A percentile compares a stretch with the other conserved stretches of the same genome.
These are phyloP conservation scores for Dendrocalamus latiflorus DNA, from an alignment of 202 grass and related monocot genomes.

Conservation along the genomic window DNA sequence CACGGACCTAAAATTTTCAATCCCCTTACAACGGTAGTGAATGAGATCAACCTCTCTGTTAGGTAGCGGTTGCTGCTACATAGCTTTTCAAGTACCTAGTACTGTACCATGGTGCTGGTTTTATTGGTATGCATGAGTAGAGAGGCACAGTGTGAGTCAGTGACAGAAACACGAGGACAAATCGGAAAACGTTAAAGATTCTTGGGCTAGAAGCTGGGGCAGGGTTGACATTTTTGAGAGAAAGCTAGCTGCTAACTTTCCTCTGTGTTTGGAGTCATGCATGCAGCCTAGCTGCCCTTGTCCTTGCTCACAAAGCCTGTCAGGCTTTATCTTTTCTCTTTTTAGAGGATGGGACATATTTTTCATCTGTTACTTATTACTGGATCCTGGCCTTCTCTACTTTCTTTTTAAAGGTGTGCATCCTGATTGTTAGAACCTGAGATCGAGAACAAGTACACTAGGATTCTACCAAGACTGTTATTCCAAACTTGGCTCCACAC, in stretches of 20 bases:
- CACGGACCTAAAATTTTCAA: not conserved
- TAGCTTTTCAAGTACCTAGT: conserved; percentile 18
- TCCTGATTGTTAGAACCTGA: not conserved
- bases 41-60: not conserved
- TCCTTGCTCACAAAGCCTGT: conserved; percentile 32
- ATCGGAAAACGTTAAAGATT: conserved; percentile 28
- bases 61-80: not conserved
- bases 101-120: conserved; percentile 22
- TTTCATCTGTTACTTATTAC: not conserved
- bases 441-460: not conserved
- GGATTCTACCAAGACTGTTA: not conserved
- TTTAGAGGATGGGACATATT: not conserved
- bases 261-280: conserved; percentile 24
- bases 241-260: conserved; percentile 28
- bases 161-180: conserved; percentile 35
- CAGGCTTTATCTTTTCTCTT: not conserved
- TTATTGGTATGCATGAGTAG: conserved; percentile 17
- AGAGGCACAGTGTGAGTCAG: not conserved
- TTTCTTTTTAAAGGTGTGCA: not conserved
- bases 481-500: not conserved
- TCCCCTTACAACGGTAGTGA: not conserved
- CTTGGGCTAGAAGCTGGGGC: not conserved
- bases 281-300: conserved; percentile 20
- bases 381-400: not conserved
- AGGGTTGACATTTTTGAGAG: conserved; percentile 44